Evolutionary conservation across 495 filamentous ascomycete genomes (phyloP), one percentile per base, ranked within the genome.

Genomic region (Hapsidospora chrysogenum): DNA sequence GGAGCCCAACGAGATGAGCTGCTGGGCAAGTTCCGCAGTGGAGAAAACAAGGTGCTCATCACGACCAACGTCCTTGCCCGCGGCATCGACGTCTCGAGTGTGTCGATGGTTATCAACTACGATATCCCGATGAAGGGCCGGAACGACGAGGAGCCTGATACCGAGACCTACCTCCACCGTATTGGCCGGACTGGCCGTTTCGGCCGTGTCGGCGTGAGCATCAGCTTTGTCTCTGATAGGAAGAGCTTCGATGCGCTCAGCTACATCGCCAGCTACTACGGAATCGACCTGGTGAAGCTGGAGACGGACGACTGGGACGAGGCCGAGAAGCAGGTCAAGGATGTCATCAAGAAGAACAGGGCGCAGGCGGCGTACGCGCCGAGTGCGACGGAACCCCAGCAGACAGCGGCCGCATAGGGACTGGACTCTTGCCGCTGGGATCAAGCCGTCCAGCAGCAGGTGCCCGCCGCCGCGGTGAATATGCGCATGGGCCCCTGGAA

Each of bases 51-150:
- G 64, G 89, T 99, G n/a, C 76, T 99, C 38, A 95, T 96, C 49
- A 87, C 92, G 0, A 99, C 92, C 45, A 96, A 99, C 50, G 87
- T 99, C 25, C 72, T 99, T 33, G 80, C 92, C 4, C 83, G 92
- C 48, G 92, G 92, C 46, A 95, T 99, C 41, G 92, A 99, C 57
- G 85, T 99, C 9, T 83, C 85, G 20, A 85, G 85, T 14, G 92
- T 96, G 2, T 92, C 84, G 13, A 81, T 99, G 68, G 92, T 99
- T 22, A 78, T 99, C 58, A 99, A 99, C 61, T 99, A 96, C 56
- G 78, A 77, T 46, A 73, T 77, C 40, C 73, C 73, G 1, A 71
- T 74, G 58, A 72, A 70, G 43, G 64, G 63, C 6, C 36, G 46
- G 14, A 56, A 55, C 34, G 60, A 69, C 23, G 33, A 41, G 9